These are phyloP conservation scores for Kluyveromyces sp. DNA, from an alignment of 1,139 yeast species.

Conservation along the genomic window DNA sequence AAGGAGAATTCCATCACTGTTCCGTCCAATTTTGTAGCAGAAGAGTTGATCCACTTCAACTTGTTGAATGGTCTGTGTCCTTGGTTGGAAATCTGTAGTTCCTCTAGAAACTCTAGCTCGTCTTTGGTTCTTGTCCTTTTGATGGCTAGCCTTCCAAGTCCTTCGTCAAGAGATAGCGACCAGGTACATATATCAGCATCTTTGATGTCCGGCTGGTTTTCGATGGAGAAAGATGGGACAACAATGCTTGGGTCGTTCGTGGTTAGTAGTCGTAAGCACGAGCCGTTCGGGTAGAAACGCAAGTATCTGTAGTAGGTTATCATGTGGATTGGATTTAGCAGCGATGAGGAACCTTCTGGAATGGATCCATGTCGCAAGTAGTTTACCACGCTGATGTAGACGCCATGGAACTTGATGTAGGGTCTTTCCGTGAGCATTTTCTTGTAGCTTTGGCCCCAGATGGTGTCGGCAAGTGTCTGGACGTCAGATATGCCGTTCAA, in stretches of 20 bases:
- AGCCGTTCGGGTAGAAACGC: conserved; percentile 75
- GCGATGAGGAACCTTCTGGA: conserved; percentile 55
- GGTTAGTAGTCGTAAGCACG: conserved; percentile 57
- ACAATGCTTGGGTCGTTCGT: conserved; percentile 58
- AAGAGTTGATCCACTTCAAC: conserved; percentile 58
- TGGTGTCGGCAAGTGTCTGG: conserved; percentile 37
- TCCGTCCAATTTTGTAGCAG: conserved; percentile 49
- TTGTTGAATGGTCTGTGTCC: conserved; percentile 58
- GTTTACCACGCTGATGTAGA: conserved; percentile 78
- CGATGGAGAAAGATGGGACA: conserved; percentile 44
- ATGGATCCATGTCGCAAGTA: conserved; percentile 76
- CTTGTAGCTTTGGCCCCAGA: conserved; percentile 47
- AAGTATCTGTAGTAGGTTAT: conserved; percentile 83
- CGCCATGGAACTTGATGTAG: conserved; percentile 68
- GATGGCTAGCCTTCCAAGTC: conserved; percentile 42
- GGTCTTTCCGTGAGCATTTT: conserved; percentile 53
- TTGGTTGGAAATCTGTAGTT: conserved; percentile 46
- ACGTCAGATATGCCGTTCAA: conserved; percentile 36
- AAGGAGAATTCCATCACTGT: conserved; percentile 49
- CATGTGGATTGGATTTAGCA: conserved; percentile 71
- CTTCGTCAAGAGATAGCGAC: conserved; percentile 41
- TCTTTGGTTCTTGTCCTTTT: conserved; percentile 50
- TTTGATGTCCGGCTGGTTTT: conserved; percentile 23
- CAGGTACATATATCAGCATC: conserved; percentile 42
- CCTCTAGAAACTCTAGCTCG: conserved; percentile 57